Evolutionary conservation across 129 eudicot genomes (phyloP).

Genomic region (Artemisia tridentata): DNA sequence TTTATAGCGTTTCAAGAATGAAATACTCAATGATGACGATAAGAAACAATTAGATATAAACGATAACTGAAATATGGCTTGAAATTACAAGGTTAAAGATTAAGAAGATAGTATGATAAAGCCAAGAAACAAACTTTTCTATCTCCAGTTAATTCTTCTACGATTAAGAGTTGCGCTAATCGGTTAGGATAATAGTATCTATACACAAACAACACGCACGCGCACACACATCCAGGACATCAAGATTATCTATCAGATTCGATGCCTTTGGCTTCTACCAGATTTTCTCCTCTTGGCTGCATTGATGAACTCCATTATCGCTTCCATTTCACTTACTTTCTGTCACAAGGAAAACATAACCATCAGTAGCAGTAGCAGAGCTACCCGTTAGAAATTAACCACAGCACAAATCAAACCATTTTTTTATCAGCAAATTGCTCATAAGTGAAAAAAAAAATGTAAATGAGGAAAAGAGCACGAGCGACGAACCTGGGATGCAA

Average conservation of each 20-base stretch:
- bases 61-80: conserved; percentile 15
- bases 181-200: conserved; percentile 49
- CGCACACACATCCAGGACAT: conserved; percentile 19
- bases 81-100: conserved; percentile 43
- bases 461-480: conserved; percentile 10
- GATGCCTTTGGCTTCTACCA: conserved; percentile 40
- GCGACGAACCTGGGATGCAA: conserved; percentile 75
- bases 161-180: conserved; percentile 42
- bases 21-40: conserved; percentile 3
- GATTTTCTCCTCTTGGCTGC: conserved; percentile 73
- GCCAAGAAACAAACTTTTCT: conserved; percentile 37
- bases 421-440: too few relatives aligned
- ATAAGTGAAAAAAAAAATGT: too few relatives aligned
- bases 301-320: conserved; percentile 73
- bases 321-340: conserved; percentile 86
- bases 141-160: conserved; percentile 31
- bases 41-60: conserved; percentile 25
- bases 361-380: not conserved
- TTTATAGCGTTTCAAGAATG: too few relatives aligned
- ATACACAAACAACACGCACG: conserved; percentile 45
- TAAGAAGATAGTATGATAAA: conserved; percentile 22
- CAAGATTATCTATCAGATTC: conserved; percentile 24
- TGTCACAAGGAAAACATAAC: conserved; percentile 31
- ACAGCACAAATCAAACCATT: not conserved
- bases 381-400: not conserved